Evolutionary conservation across 1,284 basidiomycete genomes (phyloP).

Genomic region (Heterobasidion irregulare): DNA sequence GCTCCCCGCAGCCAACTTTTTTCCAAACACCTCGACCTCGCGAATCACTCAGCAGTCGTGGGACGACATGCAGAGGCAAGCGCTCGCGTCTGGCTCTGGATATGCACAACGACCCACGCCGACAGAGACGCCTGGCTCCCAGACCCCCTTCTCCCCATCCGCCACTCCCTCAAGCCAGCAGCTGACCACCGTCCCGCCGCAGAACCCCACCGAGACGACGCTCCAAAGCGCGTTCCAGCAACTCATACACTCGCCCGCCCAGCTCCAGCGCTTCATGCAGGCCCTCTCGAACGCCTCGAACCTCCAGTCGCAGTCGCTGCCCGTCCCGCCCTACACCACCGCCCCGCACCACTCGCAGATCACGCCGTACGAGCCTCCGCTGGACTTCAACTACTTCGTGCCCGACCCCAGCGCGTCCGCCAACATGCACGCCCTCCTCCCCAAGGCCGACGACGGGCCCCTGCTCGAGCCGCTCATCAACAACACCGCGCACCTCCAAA

Average conservation of each 20-base stretch:
- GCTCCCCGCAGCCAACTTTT: not conserved
- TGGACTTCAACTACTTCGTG: slow-evolving; percentile 7
- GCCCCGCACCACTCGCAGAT: slow-evolving; percentile 9
- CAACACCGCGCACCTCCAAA: slow-evolving; percentile 33
- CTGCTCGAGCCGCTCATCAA: slow-evolving; percentile 32
- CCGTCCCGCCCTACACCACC: slow-evolving; percentile 3
- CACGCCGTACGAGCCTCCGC: slow-evolving; percentile 20
- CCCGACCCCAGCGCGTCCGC: slow-evolving; percentile 15
- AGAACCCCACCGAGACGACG: slow-evolving; percentile 31
- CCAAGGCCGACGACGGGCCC: slow-evolving; percentile 16
- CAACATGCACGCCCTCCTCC: slow-evolving; percentile 11
- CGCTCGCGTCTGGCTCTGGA: not conserved
- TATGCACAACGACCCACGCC: not conserved
- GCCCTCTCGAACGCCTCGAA: slow-evolving; percentile 31
- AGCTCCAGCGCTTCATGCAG: slow-evolving; percentile 65
- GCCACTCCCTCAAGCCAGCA: not conserved
- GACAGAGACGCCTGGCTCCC: not conserved
- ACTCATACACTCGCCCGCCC: slow-evolving; percentile 52
- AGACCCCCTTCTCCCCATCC: not conserved
- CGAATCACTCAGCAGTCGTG: not conserved
- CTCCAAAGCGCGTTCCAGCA: slow-evolving; percentile 55
- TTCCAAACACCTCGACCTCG: not conserved
- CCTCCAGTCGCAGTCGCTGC: slow-evolving; percentile 2
- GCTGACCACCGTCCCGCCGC: not conserved
- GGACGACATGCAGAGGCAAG: not conserved